Evolutionary conservation across 768 basidiomycete genomes (phyloP), one percentile per base, ranked within the genome.

Genomic region (Tylopilus rubrobrunneus): DNA sequence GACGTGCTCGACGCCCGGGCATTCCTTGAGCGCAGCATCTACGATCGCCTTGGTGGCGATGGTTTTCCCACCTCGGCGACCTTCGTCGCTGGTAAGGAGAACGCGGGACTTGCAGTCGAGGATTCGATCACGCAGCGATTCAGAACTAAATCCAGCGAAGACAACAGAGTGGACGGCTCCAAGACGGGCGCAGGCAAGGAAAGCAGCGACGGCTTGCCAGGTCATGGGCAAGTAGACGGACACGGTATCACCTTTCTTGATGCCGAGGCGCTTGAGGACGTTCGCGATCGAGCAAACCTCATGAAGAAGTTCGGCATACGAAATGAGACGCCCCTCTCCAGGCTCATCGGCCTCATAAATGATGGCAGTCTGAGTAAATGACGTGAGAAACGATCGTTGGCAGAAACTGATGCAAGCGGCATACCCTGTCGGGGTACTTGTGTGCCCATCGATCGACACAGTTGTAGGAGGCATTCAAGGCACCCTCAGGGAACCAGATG

Each of bases 261-360:
- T 78, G 39, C 95, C 95, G 63, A 90, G 83, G 1, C 76, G 76
- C 67, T 87, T 92, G 71, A 99, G 87, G 5, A 97, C 92, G 62
- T 98, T 97, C 43, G 96, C 96, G 49, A 98, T 71, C 46, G 79
- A 74, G 73, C 81, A 95, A 29, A 97, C 95, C 69, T 98, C 92
- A 54, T 84, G 87, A 42, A 98, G 81, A 52, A 99, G 87, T 68
- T 97, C 83, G 17, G 81, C 78, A 69, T 89, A 99, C 23, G 85
- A 77, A 68, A 98, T 78, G 45, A 86, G 78, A 55, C 82, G 68
- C 46, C 92, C 89, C 45, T 91, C 79, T 51, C 80, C 84, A 1
- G 94, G 89, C 69, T 99, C 96, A 64, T 99, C 96, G 1, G 94
- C 95, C 71, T 99, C 96, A 75, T 95, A 99, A 71, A 98, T 94